Conservation (phyloP, 768 basidiomycete species). For the Hygrocybe coccinea region DNA sequence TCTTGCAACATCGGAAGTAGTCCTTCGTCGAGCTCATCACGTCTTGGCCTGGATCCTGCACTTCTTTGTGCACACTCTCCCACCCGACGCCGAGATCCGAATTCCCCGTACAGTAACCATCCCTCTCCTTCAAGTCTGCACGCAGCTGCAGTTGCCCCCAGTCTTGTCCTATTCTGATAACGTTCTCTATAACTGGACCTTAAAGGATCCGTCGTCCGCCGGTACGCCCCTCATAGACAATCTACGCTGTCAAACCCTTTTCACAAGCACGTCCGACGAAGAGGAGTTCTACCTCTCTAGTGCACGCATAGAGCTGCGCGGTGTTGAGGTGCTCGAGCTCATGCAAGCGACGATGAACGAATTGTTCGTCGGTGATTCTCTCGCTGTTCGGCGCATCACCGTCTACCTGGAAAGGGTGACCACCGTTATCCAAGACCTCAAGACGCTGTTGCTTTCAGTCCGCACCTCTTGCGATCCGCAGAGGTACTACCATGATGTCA, state of each 20-base stretch:
- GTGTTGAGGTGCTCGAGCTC: slow-evolving; percentile 76
- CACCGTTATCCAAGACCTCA: slow-evolving; percentile 61
- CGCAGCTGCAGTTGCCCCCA: slow-evolving; percentile 75
- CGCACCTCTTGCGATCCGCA: slow-evolving; percentile 70
- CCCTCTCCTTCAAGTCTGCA: slow-evolving; percentile 70
- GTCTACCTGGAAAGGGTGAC: slow-evolving; percentile 63
- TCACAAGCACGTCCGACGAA: slow-evolving; percentile 80
- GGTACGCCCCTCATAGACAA: slow-evolving; percentile 49
- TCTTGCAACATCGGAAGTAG: slow-evolving; percentile 47
- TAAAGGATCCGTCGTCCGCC: slow-evolving; percentile 29
- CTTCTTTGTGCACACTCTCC: slow-evolving; percentile 71
- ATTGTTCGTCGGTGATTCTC: slow-evolving; percentile 71
- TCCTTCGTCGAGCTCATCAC: slow-evolving; percentile 70
- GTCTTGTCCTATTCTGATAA: slow-evolving; percentile 90
- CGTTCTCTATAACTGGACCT: slow-evolving; percentile 85
- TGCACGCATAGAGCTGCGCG: slow-evolving; percentile 82
- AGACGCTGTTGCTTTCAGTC: slow-evolving; percentile 61
- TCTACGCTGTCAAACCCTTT: slow-evolving; percentile 62
- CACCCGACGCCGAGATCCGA: slow-evolving; percentile 43
- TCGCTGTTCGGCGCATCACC: slow-evolving; percentile 61
- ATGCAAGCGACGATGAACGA: slow-evolving; percentile 92
- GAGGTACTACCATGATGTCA: slow-evolving; percentile 65
- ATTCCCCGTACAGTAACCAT: slow-evolving; percentile 74
- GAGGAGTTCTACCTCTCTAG: slow-evolving; percentile 89
- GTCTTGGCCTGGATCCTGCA: slow-evolving; percentile 75